These are phyloP conservation scores for Aspergillus sp. DNA, from an alignment of 2,329 filamentous ascomycete genomes.

Conservation along the genomic window DNA sequence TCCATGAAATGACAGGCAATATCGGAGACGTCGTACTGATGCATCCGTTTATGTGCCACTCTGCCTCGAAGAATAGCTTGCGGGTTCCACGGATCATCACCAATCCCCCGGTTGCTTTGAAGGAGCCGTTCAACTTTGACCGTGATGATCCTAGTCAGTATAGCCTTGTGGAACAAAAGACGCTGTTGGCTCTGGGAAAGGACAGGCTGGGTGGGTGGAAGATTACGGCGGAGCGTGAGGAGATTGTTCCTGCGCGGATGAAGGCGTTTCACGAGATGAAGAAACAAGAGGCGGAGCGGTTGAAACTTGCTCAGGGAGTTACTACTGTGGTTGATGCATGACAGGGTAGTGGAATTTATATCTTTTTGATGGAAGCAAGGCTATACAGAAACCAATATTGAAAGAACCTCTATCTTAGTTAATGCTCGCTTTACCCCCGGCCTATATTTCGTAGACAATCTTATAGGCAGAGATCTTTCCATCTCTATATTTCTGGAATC, in stretches of 20 bases:
- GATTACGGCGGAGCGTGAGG: conserved; percentile 45
- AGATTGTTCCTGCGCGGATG: conserved; percentile 9
- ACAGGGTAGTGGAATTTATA: no score
- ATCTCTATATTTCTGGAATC: conserved; percentile 41
- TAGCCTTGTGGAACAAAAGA: conserved; percentile 55
- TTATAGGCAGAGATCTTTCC: conserved; percentile 43
- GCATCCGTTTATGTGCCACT: conserved; percentile 58
- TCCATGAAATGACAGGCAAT: conserved; percentile 54
- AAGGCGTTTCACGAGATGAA: conserved; percentile 13
- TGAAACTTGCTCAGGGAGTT: neutral
- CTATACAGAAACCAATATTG: no score
- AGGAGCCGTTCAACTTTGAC: conserved; percentile 53
- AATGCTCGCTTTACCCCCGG: neutral
- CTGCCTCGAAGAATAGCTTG: conserved; percentile 51
- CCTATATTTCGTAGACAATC: conserved; percentile 34
- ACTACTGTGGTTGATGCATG: no score
- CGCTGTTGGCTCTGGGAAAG: conserved; percentile 48
- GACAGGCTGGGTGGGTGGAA: conserved; percentile 50
- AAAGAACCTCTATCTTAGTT: neutral
- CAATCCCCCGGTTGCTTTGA: conserved; percentile 54
- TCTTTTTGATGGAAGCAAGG: no score
- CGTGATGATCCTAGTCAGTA: conserved; percentile 46
- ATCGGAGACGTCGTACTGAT: conserved; percentile 56
- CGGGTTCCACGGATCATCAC: conserved; percentile 54
- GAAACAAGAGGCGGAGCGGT: conserved; percentile 12